Conservation (phyloP, 2,329 filamentous ascomycete genomes). For the Aspergillus sp. region DNA sequence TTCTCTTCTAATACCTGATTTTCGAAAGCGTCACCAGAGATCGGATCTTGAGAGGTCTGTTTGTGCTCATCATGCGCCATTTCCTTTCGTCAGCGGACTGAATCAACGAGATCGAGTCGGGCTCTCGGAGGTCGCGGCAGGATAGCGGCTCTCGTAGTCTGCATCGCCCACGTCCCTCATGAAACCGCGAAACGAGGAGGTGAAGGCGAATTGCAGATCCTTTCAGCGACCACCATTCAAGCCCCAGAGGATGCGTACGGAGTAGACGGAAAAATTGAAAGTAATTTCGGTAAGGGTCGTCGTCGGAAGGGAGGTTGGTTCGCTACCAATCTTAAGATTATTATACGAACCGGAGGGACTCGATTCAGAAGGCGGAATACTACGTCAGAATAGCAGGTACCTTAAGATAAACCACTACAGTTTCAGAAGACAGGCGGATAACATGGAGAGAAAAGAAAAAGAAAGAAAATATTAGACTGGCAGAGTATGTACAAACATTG, state of each 20-base stretch:
- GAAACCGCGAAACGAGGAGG: background rate
- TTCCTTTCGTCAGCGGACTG: conserved; percentile 16
- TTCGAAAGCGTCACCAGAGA: conserved; percentile 12
- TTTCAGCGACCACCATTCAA: background rate
- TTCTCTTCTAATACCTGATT: conserved; percentile 18
- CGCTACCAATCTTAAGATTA: background rate
- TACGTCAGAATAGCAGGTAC: background rate
- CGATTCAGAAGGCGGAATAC: background rate
- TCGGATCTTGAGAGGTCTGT: conserved; percentile 14
- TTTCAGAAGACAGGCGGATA: too few species aligned
- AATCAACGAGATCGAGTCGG: conserved; percentile 14
- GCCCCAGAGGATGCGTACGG: too few species aligned
- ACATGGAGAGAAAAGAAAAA: too few species aligned
- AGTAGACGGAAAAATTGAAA: background rate
- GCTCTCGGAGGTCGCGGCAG: conserved; percentile 17
- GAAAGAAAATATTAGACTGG: too few species aligned
- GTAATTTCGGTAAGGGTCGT: conserved; percentile 1
- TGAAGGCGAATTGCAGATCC: background rate
- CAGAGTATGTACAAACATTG: too few species aligned
- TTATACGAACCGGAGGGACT: background rate
- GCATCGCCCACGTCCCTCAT: conserved; percentile 19
- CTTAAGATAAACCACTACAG: background rate
- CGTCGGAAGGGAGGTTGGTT: background rate
- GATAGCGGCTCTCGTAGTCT: conserved; percentile 11
- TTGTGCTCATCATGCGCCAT: conserved; percentile 28